Base-by-base conservation (phyloP, 2,329 filamentous ascomycete species). In the Trichoderma endophyticum region DNA sequence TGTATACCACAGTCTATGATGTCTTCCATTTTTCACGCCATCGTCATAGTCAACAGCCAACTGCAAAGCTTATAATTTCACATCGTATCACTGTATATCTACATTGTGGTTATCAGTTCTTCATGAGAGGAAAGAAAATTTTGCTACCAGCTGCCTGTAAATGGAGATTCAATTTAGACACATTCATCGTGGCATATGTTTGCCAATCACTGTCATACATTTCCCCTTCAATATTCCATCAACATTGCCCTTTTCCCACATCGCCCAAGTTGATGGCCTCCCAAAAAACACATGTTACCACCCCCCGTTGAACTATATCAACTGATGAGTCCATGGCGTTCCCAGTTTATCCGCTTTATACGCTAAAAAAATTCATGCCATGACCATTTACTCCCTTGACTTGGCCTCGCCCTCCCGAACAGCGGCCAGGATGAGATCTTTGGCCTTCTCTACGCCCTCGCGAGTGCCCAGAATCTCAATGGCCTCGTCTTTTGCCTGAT, bases 391-490 rank as follows among this genome's bases (percentile, higher is more conserved):
- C 71, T 82, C 80, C 63, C 76, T 77, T n/a, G 77, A 60, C 76
- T 80, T 81, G 76, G 76, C 81, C 56, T 81, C 74, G 30, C 89
- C 91, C 71, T 91, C 89, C 69, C 88, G 86, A 12, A 98, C 92
- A 74, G 94, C 93, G 73, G 93, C 90, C 73, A 99, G 84, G 73
- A 99, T 98, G 80, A 97, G 86, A 73, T 97, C 91, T 84, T 92
- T 94, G 64, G 96, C 96, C 81, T 92, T 88, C 82, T 98, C 93
- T 48, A 97, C 90, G 14, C 93, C 94, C 18, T 94, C 92, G 78
- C 88, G 89, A 70, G 87, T 88, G 51, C 96, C 96, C 43, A 92
- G 86, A 77, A 99, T 92, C 84, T 97, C 94, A 80, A 99, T 98
- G 4, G 95, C 93, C 82, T 98, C 95, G 63, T 88, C 87, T 74